A percentile compares a stretch with the other conserved stretches of the same genome.
phyloP scores from a whole-genome alignment of 2,329 filamentous ascomycete genomes.

The Ascochyta viciae-villosae region DNA sequence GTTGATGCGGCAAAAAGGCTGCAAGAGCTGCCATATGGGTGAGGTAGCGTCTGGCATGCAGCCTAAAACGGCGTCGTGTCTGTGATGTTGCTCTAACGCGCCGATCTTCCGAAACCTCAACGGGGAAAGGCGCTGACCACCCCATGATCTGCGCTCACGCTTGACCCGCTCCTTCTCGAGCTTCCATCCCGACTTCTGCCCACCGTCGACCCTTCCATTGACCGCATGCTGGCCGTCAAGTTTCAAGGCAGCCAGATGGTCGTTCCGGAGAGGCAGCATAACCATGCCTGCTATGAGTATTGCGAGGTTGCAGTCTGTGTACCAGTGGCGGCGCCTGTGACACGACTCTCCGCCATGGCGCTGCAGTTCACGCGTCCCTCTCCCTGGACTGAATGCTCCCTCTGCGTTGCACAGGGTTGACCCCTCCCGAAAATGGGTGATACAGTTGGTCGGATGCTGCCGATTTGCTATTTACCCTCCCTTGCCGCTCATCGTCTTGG shows the following conservation, averaged over 20 bases:
- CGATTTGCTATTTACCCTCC: conserved; percentile 36
- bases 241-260: conserved; percentile 22
- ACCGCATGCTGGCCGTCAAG: conserved; percentile 17
- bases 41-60: conserved; percentile 13
- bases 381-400: conserved; percentile 34
- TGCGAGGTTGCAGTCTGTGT: conserved; percentile 46
- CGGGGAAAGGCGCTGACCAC: not conserved
- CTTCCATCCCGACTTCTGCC: conserved; percentile 7
- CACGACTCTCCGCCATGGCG: conserved; percentile 34
- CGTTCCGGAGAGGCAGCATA: conserved; percentile 23
- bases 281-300: conserved; percentile 31
- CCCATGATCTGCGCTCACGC: conserved; percentile 7
- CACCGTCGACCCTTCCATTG: conserved; percentile 15
- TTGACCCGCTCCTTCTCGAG: conserved; percentile 17
- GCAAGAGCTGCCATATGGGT: conserved; percentile 15
- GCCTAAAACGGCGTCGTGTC: conserved; percentile 15
- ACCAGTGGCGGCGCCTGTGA: conserved; percentile 39
- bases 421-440: conserved; percentile 29
- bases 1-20: conserved; percentile 8
- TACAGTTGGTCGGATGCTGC: conserved; percentile 31
- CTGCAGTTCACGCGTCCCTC: conserved; percentile 32
- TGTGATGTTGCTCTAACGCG: conserved; percentile 14
- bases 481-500: conserved; percentile 36
- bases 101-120: conserved; percentile 13
- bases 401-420: conserved; percentile 38